Base-by-base conservation (phyloP, 805 yeast genomes). In the Cephaloascus albidus region DNA sequence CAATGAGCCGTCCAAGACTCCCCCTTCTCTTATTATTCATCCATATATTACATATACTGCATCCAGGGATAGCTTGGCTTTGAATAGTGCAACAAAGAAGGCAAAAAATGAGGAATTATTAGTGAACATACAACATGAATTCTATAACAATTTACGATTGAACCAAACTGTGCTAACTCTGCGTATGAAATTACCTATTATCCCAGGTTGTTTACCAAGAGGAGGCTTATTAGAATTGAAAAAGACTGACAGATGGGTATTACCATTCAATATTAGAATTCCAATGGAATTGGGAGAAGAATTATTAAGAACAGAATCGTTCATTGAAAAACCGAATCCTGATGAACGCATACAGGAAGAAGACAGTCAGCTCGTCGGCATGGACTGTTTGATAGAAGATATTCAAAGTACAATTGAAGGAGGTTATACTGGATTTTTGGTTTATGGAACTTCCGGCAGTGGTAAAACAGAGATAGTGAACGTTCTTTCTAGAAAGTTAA, bases 391-490 rank as follows among this genome's bases (percentile, higher is more conserved):
- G 4, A 47, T 80, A 10, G 57, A 53, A 0, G 58, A 61, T 3
- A 48, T 78, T 10, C 46, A 58, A 4, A 65, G 64, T 5, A 53
- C 69, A 0, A 48, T 79, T 3, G 50, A 63, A 4, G 56, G 69
- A 33, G 72, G 72, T 4, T 68, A 66, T 38, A 54, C 69, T 5
- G 85, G 90, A 2, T 62, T 78, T 0, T 59, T 87, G 39, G 50
- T 89, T 0, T 71, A 77, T 47, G 97, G 97, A 0, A 60, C 78
- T 18, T 64, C 85, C 1, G 97, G 96, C 0, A 73, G 86, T 44
- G 97, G 97, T 0, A 90, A 90, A 54, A 64, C 93, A 0, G 58
- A 76, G 2, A 44, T 82, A 2, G 51, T 78, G 14, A 56, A 65
- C 3, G 61, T 68, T 19, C 52, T 83, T 1, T 49, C 67, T 0